Conservation (phyloP, 2,329 filamentous ascomycete species). For the Chrysoporthe cubensis region DNA sequence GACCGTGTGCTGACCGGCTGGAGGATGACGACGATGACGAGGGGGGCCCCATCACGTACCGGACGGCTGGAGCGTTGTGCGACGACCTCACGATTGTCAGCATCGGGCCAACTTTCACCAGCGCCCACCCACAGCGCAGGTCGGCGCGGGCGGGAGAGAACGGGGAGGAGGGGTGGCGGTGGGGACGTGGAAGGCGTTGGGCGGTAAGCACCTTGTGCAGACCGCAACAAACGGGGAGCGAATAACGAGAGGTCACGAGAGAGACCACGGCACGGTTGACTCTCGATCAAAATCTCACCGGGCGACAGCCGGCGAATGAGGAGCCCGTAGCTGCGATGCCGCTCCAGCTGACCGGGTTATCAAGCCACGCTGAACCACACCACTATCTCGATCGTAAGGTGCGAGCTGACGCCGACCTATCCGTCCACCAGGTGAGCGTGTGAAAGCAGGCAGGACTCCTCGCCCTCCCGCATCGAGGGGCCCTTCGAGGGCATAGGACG, state of each 20-base stretch:
- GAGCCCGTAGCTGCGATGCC: neutral
- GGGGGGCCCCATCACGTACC: neutral
- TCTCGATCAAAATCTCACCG: slow-evolving; percentile 1
- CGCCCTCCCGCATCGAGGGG: neutral
- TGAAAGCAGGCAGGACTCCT: neutral
- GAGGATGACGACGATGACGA: neutral
- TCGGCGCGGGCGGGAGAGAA: neutral
- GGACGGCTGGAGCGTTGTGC: neutral
- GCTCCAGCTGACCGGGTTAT: slow-evolving; percentile 2
- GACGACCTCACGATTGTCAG: neutral
- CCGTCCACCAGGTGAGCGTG: no score
- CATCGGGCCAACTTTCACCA: slow-evolving; percentile 4
- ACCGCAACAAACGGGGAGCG: neutral
- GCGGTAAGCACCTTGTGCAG: slow-evolving; percentile 2
- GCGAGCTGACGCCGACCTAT: neutral
- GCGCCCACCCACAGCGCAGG: neutral
- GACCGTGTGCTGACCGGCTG: neutral
- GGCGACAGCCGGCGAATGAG: neutral
- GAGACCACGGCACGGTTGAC: neutral
- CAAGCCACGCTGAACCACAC: slow-evolving; percentile 12
- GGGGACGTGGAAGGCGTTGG: neutral
- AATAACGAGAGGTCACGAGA: neutral
- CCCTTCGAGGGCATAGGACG: no score
- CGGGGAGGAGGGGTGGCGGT: neutral
- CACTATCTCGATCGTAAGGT: neutral